Conservation (phyloP, 768 basidiomycete species). For the Lactarius trivialis region DNA sequence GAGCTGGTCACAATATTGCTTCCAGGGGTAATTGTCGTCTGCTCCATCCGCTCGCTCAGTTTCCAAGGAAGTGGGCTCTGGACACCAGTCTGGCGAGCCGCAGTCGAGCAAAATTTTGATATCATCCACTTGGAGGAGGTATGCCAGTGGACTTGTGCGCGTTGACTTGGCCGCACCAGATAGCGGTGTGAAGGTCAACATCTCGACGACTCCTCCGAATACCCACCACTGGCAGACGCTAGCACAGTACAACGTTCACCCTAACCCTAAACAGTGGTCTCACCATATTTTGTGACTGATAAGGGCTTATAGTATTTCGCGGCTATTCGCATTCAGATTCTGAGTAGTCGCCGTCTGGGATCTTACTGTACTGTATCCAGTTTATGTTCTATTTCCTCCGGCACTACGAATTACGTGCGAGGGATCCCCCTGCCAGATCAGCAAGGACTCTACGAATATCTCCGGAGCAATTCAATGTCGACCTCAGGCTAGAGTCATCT, state of each 20-base stretch:
- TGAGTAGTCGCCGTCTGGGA: no score
- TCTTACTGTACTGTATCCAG: no score
- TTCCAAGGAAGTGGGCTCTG: constrained; percentile 38
- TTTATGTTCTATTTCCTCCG: no score
- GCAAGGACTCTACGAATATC: no score
- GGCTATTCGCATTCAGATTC: no score
- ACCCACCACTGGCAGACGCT: constrained; percentile 23
- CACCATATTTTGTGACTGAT: not conserved
- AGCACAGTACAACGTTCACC: constrained; percentile 40
- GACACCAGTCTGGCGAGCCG: constrained; percentile 83
- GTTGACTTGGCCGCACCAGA: constrained; percentile 74
- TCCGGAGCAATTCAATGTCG: not conserved
- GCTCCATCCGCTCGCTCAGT: constrained; percentile 30
- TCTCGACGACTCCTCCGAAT: constrained; percentile 28
- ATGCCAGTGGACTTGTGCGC: constrained; percentile 60
- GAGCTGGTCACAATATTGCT: constrained; percentile 58
- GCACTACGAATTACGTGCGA: no score
- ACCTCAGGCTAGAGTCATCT: not conserved
- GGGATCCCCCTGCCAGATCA: no score
- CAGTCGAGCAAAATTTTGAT: constrained; percentile 91
- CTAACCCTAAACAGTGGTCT: constrained; percentile 94
- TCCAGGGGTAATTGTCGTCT: constrained; percentile 42
- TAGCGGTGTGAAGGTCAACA: constrained; percentile 94
- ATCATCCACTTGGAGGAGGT: constrained; percentile 91
- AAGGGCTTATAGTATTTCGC: no score